Conservation (phyloP, 1,284 basidiomycete genomes). For the Tausonia pullulans region DNA sequence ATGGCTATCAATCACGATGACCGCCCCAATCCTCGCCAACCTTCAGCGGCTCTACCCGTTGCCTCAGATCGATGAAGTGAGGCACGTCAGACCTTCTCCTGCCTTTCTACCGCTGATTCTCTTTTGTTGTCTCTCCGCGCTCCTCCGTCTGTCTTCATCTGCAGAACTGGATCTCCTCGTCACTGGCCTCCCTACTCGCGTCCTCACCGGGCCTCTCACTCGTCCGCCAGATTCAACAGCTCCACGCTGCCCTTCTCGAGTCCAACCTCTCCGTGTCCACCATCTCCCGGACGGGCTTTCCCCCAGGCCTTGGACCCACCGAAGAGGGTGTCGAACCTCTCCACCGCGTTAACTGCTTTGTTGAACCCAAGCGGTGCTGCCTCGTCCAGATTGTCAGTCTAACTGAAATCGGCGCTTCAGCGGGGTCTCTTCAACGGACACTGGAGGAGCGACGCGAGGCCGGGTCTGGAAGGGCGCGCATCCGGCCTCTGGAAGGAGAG, state of each 20-base stretch:
- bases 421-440: not conserved
- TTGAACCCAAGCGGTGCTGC: not conserved
- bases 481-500: not conserved
- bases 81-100: not conserved
- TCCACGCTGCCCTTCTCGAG: not conserved
- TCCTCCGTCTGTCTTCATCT: not conserved
- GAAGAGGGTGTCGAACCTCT: not conserved
- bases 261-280: conserved; percentile 2
- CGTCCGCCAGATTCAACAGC: not conserved
- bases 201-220: not conserved
- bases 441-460: conserved; percentile 4
- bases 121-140: not conserved
- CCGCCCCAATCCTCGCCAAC: not conserved
- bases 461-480: conserved; percentile 4
- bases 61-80: not conserved
- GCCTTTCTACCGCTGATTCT: not conserved
- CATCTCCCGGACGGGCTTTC: not conserved
- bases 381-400: conserved; percentile 6
- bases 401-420: conserved; percentile 9
- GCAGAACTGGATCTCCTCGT: not conserved
- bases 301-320: not conserved
- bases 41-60: not conserved
- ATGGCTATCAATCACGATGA: no score
- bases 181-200: not conserved
- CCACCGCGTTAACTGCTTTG: not conserved